Evolutionary conservation across 306 rosid genomes (phyloP).

Genomic region (Medicago arabica): DNA sequence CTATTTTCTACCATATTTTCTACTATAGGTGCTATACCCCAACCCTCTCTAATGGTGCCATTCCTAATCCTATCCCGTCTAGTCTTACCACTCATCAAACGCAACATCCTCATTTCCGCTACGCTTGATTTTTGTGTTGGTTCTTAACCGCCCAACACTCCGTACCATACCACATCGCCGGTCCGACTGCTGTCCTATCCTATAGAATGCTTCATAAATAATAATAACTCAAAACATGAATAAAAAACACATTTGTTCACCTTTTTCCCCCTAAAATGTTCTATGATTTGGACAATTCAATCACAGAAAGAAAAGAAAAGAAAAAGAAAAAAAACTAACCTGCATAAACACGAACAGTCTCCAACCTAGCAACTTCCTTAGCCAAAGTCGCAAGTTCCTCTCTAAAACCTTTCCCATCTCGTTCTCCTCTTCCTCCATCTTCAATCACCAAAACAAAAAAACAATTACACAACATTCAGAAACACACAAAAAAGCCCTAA

Average conservation of each 20-base stretch:
- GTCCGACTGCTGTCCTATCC: no score
- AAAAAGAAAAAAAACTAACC: constrained; percentile 47
- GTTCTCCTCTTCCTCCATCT: constrained; percentile 56
- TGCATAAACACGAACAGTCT: constrained; percentile 79
- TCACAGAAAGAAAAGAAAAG: not conserved
- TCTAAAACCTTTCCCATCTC: constrained; percentile 62
- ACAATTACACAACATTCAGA: constrained; percentile 29
- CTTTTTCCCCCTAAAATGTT: constrained; percentile 15
- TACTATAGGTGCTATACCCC: no score
- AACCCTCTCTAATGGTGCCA: no score
- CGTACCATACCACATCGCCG: no score
- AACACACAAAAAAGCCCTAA: constrained; percentile 12
- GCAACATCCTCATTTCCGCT: no score
- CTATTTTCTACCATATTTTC: no score
- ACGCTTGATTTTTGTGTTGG: no score
- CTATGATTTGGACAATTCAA: constrained; percentile 10
- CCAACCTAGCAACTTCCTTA: constrained; percentile 88
- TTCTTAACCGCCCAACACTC: no score
- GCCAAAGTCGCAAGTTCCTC: constrained; percentile 90
- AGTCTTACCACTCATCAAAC: no score
- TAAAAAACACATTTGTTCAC: not conserved
- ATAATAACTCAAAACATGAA: constrained; percentile 4
- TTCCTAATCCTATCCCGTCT: no score
- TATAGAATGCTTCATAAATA: not conserved
- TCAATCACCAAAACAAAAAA: constrained; percentile 29